Evolutionary conservation across 345 rosid genomes (phyloP).

Genomic region (Anacardium occidentale): DNA sequence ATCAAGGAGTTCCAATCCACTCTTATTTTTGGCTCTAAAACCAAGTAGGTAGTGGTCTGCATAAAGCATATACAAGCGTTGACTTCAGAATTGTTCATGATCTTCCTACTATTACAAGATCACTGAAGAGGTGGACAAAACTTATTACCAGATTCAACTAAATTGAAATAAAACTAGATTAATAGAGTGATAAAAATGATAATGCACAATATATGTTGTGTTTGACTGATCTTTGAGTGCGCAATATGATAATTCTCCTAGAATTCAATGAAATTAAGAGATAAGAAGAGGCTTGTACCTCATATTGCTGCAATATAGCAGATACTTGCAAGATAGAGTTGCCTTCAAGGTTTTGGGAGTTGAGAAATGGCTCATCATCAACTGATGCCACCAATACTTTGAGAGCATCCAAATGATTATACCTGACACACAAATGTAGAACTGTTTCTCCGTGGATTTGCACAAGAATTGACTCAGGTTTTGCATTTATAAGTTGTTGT

Average conservation of each 20-base stretch:
- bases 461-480: constrained; percentile 1
- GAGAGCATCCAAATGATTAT: constrained; percentile 25
- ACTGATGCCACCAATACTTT: no score
- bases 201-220: no score
- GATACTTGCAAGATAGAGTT: constrained; percentile 30
- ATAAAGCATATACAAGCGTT: neutral
- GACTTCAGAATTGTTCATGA: no score
- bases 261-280: neutral
- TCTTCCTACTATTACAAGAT: no score
- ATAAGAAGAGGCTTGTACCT: constrained; percentile 12
- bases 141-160: no score
- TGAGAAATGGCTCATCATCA: constrained; percentile 16
- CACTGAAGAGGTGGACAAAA: no score
- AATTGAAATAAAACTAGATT: no score
- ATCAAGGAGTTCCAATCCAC: constrained; percentile 23
- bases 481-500: neutral
- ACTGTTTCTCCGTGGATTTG: constrained; percentile 20
- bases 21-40: constrained; percentile 14
- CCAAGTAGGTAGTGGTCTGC: constrained; percentile 27
- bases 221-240: constrained; percentile 9
- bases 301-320: constrained; percentile 24
- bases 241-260: neutral
- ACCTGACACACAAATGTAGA: constrained; percentile 25
- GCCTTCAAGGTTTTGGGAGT: no score
- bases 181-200: no score